Evolutionary conservation across 2,329 filamentous ascomycete species (phyloP).

Genomic region (Furcasterigmium furcatum): DNA sequence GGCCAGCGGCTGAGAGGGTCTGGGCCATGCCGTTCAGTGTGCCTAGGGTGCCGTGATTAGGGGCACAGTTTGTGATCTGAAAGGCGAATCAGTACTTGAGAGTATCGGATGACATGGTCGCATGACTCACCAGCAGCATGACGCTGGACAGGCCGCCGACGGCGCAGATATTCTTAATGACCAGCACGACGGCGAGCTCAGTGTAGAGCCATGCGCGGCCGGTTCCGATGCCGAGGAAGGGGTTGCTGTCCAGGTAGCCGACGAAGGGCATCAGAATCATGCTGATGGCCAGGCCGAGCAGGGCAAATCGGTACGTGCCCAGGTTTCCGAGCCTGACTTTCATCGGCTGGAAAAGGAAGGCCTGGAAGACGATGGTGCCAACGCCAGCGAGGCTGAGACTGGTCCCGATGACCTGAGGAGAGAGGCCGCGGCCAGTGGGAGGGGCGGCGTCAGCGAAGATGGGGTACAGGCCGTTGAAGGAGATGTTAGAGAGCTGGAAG

Average conservation of each 20-base stretch:
- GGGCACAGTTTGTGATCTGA: slow-evolving; percentile 90
- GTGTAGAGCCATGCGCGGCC: slow-evolving; percentile 71
- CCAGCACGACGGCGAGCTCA: slow-evolving; percentile 75
- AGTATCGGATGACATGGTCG: too few relatives aligned
- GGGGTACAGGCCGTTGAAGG: slow-evolving; percentile 92
- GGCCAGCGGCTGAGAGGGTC: slow-evolving; percentile 85
- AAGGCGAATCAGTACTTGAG: too few relatives aligned
- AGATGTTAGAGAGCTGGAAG: slow-evolving; percentile 91
- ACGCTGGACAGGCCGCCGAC: slow-evolving; percentile 90
- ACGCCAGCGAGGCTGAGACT: slow-evolving; percentile 80
- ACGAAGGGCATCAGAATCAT: slow-evolving; percentile 90
- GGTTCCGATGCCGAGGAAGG: slow-evolving; percentile 53
- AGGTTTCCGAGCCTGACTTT: slow-evolving; percentile 81
- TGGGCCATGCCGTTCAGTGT: slow-evolving; percentile 92
- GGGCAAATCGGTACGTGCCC: slow-evolving; percentile 73
- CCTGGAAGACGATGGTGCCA: slow-evolving; percentile 86
- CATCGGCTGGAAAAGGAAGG: slow-evolving; percentile 78
- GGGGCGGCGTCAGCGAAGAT: slow-evolving; percentile 78
- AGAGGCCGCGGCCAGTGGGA: slow-evolving; percentile 74
- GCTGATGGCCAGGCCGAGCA: slow-evolving; percentile 76
- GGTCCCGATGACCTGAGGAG: slow-evolving; percentile 78
- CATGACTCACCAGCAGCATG: slow-evolving; percentile 70
- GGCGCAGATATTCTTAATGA: slow-evolving; percentile 86
- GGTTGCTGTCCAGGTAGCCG: slow-evolving; percentile 65
- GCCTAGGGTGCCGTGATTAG: slow-evolving; percentile 80